Evolutionary conservation across 2,329 filamentous ascomycete genomes (phyloP).

Genomic region (Pestalotiopsis fici): DNA sequence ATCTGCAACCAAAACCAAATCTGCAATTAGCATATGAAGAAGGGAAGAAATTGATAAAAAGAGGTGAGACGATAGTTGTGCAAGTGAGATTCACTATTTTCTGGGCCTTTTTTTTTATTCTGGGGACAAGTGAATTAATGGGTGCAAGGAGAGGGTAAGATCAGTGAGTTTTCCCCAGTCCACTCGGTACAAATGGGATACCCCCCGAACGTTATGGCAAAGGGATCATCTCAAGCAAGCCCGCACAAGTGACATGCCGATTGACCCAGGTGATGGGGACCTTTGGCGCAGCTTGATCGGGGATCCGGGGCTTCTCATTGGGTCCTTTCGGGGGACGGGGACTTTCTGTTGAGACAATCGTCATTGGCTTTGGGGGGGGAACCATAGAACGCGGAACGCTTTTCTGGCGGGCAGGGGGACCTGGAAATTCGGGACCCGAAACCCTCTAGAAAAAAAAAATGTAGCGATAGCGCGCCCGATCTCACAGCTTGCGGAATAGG

Average conservation of each 20-base stretch:
- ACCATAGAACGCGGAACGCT: not conserved
- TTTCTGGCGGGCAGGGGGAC: not conserved
- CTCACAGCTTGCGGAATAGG: not conserved
- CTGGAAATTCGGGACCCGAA: constrained; percentile 6
- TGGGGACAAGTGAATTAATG: not conserved
- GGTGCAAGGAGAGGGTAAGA: not conserved
- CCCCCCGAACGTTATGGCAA: not conserved
- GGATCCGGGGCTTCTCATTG: constrained; percentile 2
- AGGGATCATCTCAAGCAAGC: not conserved
- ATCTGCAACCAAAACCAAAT: constrained; percentile 8
- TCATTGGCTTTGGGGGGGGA: not conserved
- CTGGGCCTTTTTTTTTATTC: not conserved
- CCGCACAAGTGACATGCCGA: not conserved
- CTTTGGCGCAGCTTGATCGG: not conserved
- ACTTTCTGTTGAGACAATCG: constrained; percentile 5
- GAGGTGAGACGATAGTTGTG: not conserved
- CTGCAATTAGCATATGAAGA: constrained; percentile 5
- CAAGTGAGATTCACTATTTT: not conserved
- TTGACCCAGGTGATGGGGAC: not conserved
- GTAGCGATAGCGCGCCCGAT: not conserved
- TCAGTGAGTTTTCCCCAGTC: not conserved
- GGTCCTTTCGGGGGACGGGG: not conserved
- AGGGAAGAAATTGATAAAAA: not conserved
- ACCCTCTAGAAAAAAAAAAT: not conserved
- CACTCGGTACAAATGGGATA: not conserved